Evolutionary conservation across 148 eudicot species (phyloP), one percentile per base, ranked within the genome.

Genomic region (Vaccinium macrocarpon): DNA sequence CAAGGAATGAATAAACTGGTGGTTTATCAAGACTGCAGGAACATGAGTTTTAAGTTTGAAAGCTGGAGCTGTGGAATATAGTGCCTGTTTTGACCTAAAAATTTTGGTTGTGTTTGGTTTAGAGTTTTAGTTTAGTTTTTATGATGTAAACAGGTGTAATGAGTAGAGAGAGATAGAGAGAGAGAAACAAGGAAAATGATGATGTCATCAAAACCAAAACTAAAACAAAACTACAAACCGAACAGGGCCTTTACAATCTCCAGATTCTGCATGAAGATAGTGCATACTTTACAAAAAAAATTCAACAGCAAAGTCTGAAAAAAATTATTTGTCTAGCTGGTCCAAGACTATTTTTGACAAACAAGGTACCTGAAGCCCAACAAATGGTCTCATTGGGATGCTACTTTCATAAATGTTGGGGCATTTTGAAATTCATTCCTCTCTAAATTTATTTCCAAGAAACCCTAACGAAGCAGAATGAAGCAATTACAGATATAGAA

Each of bases 1-100:
- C 75, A 81, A 49, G 23, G 71, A 51, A 52, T n/a, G 53, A 79
- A 83, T 79, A 62, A 2, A 81, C 53, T 48, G 16, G 50, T 8
- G 46, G 27, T 21, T 19, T 21, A 19, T 75, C 27, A 15, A 18
- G 50, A 75, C 50, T 46, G 78, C 78, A 75, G 25, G 23, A 23
- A 6, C 13, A n/a, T 23, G 25, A 76, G 25, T 23, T 35, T 27
- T 4, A 78, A 52, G 38, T 52, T 51, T 25, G 27, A 78, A 27
- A 78, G 29, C 42, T 25, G 21, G n/a, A 78, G 42, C 71, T 6
- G 71, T 3, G 71, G 32, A 64, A 59, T 5, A 59, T 1, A 59
- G 23, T 59, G 66, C n/a, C 25, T 3, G 32, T 61, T 35, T 64
- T 12, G 64, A 61, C 29, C 25, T 2, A 68, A 38, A 8, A 55